Conservation (phyloP, 208 protist species). For the Jaenimonas drosophilae region DNA sequence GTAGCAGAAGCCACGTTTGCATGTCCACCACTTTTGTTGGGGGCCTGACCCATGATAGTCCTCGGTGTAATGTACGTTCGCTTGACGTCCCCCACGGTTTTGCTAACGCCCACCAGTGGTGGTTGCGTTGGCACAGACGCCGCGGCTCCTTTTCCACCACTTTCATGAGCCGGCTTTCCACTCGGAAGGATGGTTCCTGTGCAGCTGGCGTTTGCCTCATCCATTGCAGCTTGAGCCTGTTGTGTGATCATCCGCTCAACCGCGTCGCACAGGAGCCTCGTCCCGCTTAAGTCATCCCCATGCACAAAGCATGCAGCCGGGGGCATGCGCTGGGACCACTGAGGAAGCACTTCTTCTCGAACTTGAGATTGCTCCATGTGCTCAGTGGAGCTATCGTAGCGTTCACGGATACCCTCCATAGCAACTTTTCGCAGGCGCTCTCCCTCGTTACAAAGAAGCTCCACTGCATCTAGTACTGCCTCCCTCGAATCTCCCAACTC, state of each 20-base stretch:
- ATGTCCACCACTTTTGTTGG: not conserved
- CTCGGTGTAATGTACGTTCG: constrained; percentile 13
- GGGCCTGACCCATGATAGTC: constrained; percentile 6
- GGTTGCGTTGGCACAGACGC: not conserved
- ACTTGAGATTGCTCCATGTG: not conserved
- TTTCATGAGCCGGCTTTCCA: too few species aligned
- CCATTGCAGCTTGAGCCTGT: constrained; percentile 4
- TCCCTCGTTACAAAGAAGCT: constrained; percentile 4
- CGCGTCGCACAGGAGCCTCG: constrained; percentile 32
- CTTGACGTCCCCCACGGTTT: not conserved
- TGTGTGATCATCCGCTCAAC: constrained; percentile 17
- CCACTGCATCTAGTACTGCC: not conserved
- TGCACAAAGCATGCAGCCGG: constrained; percentile 63
- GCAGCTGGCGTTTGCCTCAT: too few species aligned
- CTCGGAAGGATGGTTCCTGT: constrained; percentile 2
- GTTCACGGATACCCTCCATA: constrained; percentile 84
- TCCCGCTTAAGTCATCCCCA: constrained; percentile 74
- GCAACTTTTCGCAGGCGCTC: constrained; percentile 59
- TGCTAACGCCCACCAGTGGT: not conserved
- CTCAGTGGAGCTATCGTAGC: constrained; percentile 10
- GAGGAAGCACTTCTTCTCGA: constrained; percentile 35
- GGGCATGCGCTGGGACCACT: constrained; percentile 65
- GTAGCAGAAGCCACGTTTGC: not conserved
- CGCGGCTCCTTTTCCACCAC: not conserved
- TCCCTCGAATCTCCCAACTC: not conserved